These are phyloP conservation scores for Dendrothele bispora DNA, from an alignment of 768 basidiomycete genomes.

Conservation along the genomic window DNA sequence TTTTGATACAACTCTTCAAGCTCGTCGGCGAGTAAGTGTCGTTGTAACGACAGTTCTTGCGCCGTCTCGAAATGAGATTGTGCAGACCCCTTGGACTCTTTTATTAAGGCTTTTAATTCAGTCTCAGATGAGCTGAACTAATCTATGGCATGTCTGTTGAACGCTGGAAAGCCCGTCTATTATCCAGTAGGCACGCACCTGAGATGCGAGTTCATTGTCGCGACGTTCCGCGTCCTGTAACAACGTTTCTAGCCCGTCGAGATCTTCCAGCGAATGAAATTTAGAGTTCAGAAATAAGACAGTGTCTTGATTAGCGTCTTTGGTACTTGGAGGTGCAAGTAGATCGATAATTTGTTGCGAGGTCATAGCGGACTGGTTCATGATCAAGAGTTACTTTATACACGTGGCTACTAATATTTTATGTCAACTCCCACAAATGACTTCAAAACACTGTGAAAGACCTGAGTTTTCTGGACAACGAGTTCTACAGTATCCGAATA, in stretches of 20 bases:
- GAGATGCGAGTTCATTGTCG: conserved; percentile 39
- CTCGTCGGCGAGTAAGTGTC: conserved; percentile 80
- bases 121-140: conserved; percentile 58
- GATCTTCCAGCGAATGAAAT: conserved; percentile 49
- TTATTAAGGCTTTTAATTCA: conserved; percentile 45
- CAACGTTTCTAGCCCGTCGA: conserved; percentile 44
- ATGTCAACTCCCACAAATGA: too few relatives aligned
- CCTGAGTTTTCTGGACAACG: too few relatives aligned
- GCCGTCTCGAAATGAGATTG: conserved; percentile 58
- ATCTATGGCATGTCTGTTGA: conserved; percentile 44
- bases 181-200: conserved; percentile 39
- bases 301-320: conserved; percentile 1
- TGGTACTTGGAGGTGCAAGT: background rate
- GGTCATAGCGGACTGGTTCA: too few relatives aligned
- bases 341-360: conserved; percentile 2
- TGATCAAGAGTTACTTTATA: too few relatives aligned
- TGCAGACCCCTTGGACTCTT: conserved; percentile 46
- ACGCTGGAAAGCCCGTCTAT: conserved; percentile 16
- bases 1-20: conserved; percentile 65
- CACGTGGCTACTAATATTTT: too few relatives aligned
- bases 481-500: too few relatives aligned
- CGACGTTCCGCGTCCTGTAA: conserved; percentile 42
- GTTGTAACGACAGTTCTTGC: conserved; percentile 71
- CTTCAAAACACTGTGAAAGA: too few relatives aligned
- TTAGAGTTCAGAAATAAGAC: conserved; percentile 37